These are phyloP conservation scores for Cryptococcus sp. DNA, from an alignment of 1,284 basidiomycete genomes.

Conservation along the genomic window DNA sequence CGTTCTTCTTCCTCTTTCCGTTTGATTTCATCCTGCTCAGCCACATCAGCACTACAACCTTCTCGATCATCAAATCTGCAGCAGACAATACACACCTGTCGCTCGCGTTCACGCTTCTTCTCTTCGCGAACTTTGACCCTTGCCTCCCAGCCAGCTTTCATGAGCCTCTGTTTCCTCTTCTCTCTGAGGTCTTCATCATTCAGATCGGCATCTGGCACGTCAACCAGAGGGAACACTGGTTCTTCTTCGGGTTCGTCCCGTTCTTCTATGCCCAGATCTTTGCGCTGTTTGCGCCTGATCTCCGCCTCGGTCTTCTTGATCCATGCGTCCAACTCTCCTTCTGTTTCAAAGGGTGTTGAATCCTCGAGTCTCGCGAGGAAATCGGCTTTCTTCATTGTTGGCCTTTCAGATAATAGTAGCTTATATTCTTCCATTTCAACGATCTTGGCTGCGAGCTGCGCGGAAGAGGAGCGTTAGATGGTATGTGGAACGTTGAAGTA, in stretches of 20 bases:
- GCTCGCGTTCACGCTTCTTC: conserved; percentile 79
- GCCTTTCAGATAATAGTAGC: conserved; percentile 66
- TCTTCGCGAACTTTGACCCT: conserved; percentile 81
- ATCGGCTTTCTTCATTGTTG: conserved; percentile 70
- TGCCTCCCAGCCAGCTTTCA: conserved; percentile 95
- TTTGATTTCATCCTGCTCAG: conserved; percentile 66
- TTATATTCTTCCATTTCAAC: conserved; percentile 74
- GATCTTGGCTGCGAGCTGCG: conserved; percentile 54
- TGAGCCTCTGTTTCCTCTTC: conserved; percentile 86
- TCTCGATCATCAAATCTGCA: not conserved
- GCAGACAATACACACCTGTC: conserved; percentile 45
- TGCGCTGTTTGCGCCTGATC: conserved; percentile 70
- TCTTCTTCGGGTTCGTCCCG: conserved; percentile 63
- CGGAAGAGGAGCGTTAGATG: not conserved
- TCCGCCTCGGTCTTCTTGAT: conserved; percentile 72
- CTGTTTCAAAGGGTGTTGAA: conserved; percentile 70
- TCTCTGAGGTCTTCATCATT: conserved; percentile 93
- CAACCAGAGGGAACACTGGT: conserved; percentile 82
- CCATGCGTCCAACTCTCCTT: conserved; percentile 65
- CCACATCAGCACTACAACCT: not conserved
- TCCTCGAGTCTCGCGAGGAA: conserved; percentile 62
- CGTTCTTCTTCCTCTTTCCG: conserved; percentile 77
- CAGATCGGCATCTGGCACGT: conserved; percentile 88
- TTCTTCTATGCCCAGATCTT: conserved; percentile 65
- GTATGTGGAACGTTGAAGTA: too few relatives aligned